Evolutionary conservation across 352 stramenopile genomes (phyloP).

Genomic region (Phytophthora hibernalis): DNA sequence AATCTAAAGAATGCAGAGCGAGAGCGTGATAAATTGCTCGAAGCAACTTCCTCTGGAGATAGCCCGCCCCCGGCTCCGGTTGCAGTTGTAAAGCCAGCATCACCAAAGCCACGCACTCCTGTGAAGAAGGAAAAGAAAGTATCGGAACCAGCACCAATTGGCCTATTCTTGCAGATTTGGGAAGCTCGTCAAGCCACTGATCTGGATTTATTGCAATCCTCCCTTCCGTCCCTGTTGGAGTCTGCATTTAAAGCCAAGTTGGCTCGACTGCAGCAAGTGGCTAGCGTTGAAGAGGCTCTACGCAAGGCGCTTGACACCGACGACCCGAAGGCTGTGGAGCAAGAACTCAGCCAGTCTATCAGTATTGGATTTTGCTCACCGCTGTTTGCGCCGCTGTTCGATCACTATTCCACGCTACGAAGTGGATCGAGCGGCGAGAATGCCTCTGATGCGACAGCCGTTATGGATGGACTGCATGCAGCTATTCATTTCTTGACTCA

Average conservation of each 20-base stretch:
- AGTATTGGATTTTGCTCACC: slow-evolving; percentile 62
- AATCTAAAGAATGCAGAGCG: slow-evolving; percentile 82
- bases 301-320: slow-evolving; percentile 38
- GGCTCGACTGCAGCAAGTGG: slow-evolving; percentile 50
- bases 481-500: slow-evolving; percentile 63
- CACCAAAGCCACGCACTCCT: slow-evolving; percentile 13
- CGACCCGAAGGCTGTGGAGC: slow-evolving; percentile 51
- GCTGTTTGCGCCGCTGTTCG: slow-evolving; percentile 57
- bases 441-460: slow-evolving; percentile 7
- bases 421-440: slow-evolving; percentile 24
- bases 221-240: slow-evolving; percentile 33
- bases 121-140: slow-evolving; percentile 26
- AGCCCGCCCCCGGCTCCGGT: not conserved
- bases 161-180: slow-evolving; percentile 55
- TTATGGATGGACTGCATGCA: slow-evolving; percentile 57
- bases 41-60: slow-evolving; percentile 18
- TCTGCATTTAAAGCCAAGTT: slow-evolving; percentile 52
- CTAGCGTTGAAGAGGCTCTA: slow-evolving; percentile 48
- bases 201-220: slow-evolving; percentile 33
- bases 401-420: slow-evolving; percentile 46
- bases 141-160: slow-evolving; percentile 23
- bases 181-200: slow-evolving; percentile 34
- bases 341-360: slow-evolving; percentile 62
- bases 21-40: slow-evolving; percentile 67
- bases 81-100: slow-evolving; percentile 6